These are phyloP conservation scores for Serendipita indica DNA, from an alignment of 768 basidiomycete species.

Conservation along the genomic window DNA sequence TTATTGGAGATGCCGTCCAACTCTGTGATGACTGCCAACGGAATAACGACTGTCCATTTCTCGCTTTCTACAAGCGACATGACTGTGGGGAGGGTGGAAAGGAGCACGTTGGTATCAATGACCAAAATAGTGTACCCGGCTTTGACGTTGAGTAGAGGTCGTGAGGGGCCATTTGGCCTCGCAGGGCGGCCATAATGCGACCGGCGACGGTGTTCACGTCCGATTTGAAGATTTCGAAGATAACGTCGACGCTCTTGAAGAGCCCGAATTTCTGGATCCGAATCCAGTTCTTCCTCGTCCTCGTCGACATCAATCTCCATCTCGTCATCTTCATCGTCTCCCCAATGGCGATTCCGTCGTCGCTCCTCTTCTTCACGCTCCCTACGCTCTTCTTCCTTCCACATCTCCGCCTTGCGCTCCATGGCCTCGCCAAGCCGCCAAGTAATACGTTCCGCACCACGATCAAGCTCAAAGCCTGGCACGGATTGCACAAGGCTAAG, in stretches of 20 bases:
- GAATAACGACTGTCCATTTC: slow-evolving; percentile 78
- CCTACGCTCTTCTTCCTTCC: slow-evolving; percentile 56
- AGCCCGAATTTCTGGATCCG: slow-evolving; percentile 59
- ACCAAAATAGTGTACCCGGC: slow-evolving; percentile 85
- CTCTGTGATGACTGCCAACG: slow-evolving; percentile 92
- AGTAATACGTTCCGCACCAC: slow-evolving; percentile 33
- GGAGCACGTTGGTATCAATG: slow-evolving; percentile 86
- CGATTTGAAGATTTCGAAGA: slow-evolving; percentile 44
- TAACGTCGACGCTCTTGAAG: slow-evolving; percentile 66
- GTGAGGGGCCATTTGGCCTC: slow-evolving; percentile 22
- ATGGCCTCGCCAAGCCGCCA: slow-evolving; percentile 55
- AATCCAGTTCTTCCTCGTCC: slow-evolving; percentile 40
- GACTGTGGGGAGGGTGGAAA: slow-evolving; percentile 66
- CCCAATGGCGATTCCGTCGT: slow-evolving; percentile 41
- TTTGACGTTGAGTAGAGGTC: slow-evolving; percentile 39
- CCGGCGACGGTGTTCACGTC: slow-evolving; percentile 18
- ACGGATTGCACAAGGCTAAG: slow-evolving; percentile 54
- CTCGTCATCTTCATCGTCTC: slow-evolving; percentile 40
- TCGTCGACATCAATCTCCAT: slow-evolving; percentile 35
- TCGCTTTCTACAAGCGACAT: slow-evolving; percentile 61
- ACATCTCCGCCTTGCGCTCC: slow-evolving; percentile 48
- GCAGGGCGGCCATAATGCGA: slow-evolving; percentile 21
- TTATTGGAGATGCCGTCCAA: slow-evolving; percentile 74
- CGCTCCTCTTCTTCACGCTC: slow-evolving; percentile 55
- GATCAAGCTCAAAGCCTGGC: slow-evolving; percentile 49